Evolutionary conservation across 1,284 basidiomycete genomes (phyloP).

Genomic region (Peniophora sp.): DNA sequence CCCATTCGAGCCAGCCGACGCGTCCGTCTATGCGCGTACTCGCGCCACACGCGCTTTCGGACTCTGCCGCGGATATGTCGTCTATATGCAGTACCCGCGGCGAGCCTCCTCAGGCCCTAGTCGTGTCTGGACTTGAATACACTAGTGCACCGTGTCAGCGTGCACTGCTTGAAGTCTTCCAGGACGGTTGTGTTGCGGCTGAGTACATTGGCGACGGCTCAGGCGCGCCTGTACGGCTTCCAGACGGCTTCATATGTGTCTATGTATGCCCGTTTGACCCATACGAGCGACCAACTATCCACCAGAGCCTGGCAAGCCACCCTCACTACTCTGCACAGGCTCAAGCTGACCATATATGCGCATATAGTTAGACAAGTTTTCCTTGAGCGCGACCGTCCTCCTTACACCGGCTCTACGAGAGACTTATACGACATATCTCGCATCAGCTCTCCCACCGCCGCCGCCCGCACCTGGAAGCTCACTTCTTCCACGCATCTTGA

Average conservation of each 20-base stretch:
- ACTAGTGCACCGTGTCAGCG: slow-evolving; percentile 48
- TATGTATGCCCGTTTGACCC: slow-evolving; percentile 62
- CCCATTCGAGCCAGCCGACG: neutral
- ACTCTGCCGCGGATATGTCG: slow-evolving; percentile 5
- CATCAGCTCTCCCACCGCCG: slow-evolving; percentile 15
- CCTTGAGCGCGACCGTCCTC: slow-evolving; percentile 59
- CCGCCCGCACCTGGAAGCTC: slow-evolving; percentile 3
- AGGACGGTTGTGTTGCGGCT: slow-evolving; percentile 43
- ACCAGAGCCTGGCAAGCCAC: slow-evolving; percentile 50
- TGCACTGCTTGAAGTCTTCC: slow-evolving; percentile 45
- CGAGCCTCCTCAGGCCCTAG: slow-evolving; percentile 48
- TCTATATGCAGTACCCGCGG: slow-evolving; percentile 12
- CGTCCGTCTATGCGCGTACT: slow-evolving; percentile 5
- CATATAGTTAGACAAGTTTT: slow-evolving; percentile 64
- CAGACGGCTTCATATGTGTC: slow-evolving; percentile 61
- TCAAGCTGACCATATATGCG: slow-evolving; percentile 5
- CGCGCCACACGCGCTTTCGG: slow-evolving; percentile 3
- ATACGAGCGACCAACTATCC: slow-evolving; percentile 53
- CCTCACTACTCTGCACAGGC: neutral
- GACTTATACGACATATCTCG: slow-evolving; percentile 17
- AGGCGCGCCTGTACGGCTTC: slow-evolving; percentile 47
- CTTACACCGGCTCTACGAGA: slow-evolving; percentile 29
- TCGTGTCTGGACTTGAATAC: slow-evolving; percentile 64
- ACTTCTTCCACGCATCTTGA: slow-evolving; percentile 4
- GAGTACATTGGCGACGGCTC: slow-evolving; percentile 23